Evolutionary conservation across 805 yeast species (phyloP), one percentile per base, ranked within the genome.

Genomic region (Metschnikowia lunata): DNA sequence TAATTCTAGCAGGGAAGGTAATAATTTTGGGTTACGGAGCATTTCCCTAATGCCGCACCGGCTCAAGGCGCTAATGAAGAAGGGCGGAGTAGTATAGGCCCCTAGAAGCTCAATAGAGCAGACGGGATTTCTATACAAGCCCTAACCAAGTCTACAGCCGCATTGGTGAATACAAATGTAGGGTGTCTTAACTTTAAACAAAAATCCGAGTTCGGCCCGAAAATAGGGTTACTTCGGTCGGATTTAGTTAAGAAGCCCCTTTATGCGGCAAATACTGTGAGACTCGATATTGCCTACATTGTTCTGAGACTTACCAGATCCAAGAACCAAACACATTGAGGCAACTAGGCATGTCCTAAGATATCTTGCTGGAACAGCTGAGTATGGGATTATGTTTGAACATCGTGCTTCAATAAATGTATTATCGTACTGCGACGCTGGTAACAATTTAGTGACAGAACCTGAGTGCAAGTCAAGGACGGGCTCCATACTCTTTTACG

Each of bases 401-500:
- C n/a, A 8, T 7, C 9, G 28, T 6, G 6, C n/a, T 26, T 7
- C 9, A 6, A 15, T 29, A 27, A 8, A 31, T 18, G 34, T 37
- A 15, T 28, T 30, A 7, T 29, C 40, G 34, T 28, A 28, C 30
- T 28, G 30, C 11, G 11, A 37, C 23, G 40, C 28, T 37, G 40
- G 40, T 11, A 18, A 28, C 40, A 37, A 29, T 18, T 37, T 30
- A 12, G 34, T 30, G 40, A 30, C 34, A 30, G 34, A 30, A n/a
- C 40, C 40, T 15, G 40, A 37, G 34, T 30, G 40, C 34, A 30
- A 37, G 34, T 37, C 40, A 5, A 29, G 29, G 14, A 37, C 34
- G 15, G 40, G 34, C 14, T 7, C 40, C 40, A 30, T 37, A 7
- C 15, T 37, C 9, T 7, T 7, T 15, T 30, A 37, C 30, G 35